These are phyloP conservation scores for Elsinoe necatrix DNA, from an alignment of 2,329 filamentous ascomycete genomes.

Conservation along the genomic window DNA sequence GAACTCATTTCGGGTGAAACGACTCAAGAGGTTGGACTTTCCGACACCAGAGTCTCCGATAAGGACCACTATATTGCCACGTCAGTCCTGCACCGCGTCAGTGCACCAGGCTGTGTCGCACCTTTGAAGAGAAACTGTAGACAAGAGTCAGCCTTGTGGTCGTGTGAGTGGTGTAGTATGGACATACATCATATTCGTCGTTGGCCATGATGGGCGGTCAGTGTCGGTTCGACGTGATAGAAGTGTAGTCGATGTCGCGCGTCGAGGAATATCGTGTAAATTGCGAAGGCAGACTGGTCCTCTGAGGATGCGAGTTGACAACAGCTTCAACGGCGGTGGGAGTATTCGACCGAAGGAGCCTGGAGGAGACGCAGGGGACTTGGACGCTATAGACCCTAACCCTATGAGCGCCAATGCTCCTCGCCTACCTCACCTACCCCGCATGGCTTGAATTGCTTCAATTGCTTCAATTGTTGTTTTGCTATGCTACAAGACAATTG, in stretches of 20 bases:
- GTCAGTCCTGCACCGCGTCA: slow-evolving; percentile 15
- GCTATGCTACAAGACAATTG: neutral
- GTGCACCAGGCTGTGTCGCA: slow-evolving; percentile 33
- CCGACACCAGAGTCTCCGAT: slow-evolving; percentile 99
- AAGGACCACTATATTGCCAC: slow-evolving; percentile 64
- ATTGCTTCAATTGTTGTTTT: too few species aligned
- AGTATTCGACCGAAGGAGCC: neutral
- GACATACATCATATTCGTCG: slow-evolving; percentile 98
- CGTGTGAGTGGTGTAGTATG: slow-evolving; percentile 16
- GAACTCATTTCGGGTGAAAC: slow-evolving; percentile 99
- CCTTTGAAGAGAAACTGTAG: slow-evolving; percentile 97
- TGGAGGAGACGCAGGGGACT: neutral
- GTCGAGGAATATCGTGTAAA: slow-evolving; percentile 3
- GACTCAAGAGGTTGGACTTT: slow-evolving; percentile 98
- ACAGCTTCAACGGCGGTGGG: neutral
- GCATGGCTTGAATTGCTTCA: neutral
- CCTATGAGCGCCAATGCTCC: neutral
- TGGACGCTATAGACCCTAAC: neutral
- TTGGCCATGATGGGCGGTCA: slow-evolving; percentile 69
- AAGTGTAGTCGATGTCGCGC: neutral
- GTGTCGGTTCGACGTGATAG: neutral
- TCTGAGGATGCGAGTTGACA: neutral
- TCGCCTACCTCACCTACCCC: too few species aligned
- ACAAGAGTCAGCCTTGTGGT: slow-evolving; percentile 30
- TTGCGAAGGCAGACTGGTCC: slow-evolving; percentile 1